Base-by-base conservation (phyloP, 2,329 filamentous ascomycete species). In the Hysterium pulicare region DNA sequence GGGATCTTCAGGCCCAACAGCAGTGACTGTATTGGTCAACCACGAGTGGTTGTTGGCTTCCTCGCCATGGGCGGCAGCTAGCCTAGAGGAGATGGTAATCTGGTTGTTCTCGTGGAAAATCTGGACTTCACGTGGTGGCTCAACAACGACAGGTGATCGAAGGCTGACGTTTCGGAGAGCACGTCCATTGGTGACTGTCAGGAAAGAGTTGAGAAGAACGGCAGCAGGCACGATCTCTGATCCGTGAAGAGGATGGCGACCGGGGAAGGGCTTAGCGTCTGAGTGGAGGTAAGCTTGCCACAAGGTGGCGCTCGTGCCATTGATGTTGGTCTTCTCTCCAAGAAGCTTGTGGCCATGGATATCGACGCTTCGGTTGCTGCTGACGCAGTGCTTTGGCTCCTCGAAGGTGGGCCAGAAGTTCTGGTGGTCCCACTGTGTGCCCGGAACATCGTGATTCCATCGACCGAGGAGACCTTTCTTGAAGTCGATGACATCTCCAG, bases 191-290 rank as follows among this genome's bases (percentile, higher is more conserved):
- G 64, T 67, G 1, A 62, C 68, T 17, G 62, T 50, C 11, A 61
- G 40, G 38, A 71, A 70, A 1, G 66, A 72, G 46, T 72, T 72
- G 33, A 71, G 52, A 19, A 69, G 55, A 2, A 64, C 63, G 2
- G 68, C 70, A 2, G 69, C 71, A 2, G 71, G 71, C 5, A 72
- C 57, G 28, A 73, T 72, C 44, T 73, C 69, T 2, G 68, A 68
- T 4, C 67, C 69, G 33, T 66, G 58, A 1, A 73, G 52, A 6
- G 62, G 68, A 48, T 73, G 69, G 15, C 42, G 60, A 2, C 67
- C 56, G 3, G 70, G 70, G 49, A 71, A 72, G 0, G 70, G 70
- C 41, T 70, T 71, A 0, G 47, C 61, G 11, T 59, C 55, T 4
- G 67, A 53, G 38, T 70, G 60, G 2, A 73, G 46, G 4, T 45